Percentiles rank a stretch among this genome's conserved stretches.
These are phyloP conservation scores for Penicillium decumbens DNA, from an alignment of 2,329 filamentous ascomycete genomes.

Conservation along the genomic window DNA sequence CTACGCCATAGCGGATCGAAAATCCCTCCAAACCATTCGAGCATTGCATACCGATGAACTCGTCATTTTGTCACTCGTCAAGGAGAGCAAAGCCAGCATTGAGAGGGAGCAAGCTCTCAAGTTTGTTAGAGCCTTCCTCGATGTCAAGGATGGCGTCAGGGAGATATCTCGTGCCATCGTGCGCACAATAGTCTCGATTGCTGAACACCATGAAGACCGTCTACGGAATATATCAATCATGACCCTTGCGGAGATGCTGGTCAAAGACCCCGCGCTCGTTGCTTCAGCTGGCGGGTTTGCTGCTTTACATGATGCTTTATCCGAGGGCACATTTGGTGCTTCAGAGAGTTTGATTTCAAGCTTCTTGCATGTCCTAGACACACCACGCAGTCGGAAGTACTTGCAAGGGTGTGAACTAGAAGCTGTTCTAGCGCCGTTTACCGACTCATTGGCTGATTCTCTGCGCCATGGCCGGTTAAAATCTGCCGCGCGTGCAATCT, in stretches of 20 bases:
- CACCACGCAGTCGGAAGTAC: conserved; percentile 72
- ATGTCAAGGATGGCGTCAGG: conserved; percentile 85
- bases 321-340: conserved; percentile 85
- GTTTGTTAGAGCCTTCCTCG: conserved; percentile 88
- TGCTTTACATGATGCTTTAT: conserved; percentile 83
- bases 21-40: conserved; percentile 83
- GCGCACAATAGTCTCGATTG: conserved; percentile 83
- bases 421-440: conserved; percentile 85
- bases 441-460: conserved; percentile 63
- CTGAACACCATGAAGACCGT: conserved; percentile 79
- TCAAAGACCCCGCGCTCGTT: conserved; percentile 76
- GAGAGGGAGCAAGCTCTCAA: conserved; percentile 96
- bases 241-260: conserved; percentile 84
- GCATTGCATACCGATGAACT: conserved; percentile 85
- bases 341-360: conserved; percentile 82
- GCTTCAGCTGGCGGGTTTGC: conserved; percentile 79
- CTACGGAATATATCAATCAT: conserved; percentile 86
- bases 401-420: conserved; percentile 87
- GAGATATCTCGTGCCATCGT: conserved; percentile 85
- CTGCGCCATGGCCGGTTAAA: conserved; percentile 64
- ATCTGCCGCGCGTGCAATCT: conserved; percentile 86
- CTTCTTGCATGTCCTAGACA: conserved; percentile 86
- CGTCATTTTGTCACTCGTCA: conserved; percentile 85
- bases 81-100: conserved; percentile 93
- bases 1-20: conserved; percentile 88